phyloP scores from a whole-genome alignment of 129 eudicot species.

The Artemisia argyi region DNA sequence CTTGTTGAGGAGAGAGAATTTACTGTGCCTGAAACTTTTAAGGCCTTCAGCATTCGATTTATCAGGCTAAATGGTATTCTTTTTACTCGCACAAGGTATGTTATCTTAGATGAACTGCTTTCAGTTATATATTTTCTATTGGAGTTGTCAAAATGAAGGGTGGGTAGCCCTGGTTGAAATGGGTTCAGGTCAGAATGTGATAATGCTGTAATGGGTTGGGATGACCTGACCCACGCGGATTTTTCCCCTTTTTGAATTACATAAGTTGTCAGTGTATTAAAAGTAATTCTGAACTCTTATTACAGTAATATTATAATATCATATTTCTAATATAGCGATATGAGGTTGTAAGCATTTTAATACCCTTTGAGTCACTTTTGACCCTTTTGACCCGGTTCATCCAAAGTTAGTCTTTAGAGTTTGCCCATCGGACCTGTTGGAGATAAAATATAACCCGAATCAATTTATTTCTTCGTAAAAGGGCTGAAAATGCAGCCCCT shows the following conservation, averaged over 20 bases:
- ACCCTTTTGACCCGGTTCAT: neutral
- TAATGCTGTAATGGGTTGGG: too few species aligned
- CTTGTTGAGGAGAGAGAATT: constrained; percentile 43
- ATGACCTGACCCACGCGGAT: neutral
- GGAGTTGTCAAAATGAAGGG: neutral
- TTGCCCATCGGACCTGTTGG: neutral
- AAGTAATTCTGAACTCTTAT: neutral
- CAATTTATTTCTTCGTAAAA: too few species aligned
- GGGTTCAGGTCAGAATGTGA: neutral
- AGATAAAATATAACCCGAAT: neutral
- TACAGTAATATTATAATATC: neutral
- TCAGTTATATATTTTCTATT: neutral
- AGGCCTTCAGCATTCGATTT: constrained; percentile 62
- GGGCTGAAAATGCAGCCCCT: neutral
- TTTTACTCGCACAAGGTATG: constrained; percentile 93
- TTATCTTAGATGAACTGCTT: neutral
- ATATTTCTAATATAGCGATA: neutral
- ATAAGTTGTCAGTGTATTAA: neutral
- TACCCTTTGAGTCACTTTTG: constrained; percentile 1
- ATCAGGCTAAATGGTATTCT: constrained; percentile 89
- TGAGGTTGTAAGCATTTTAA: neutral
- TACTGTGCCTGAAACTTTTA: constrained; percentile 48
- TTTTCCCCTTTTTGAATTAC: neutral
- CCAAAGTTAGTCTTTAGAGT: neutral
- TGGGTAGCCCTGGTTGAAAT: neutral